Evolutionary conservation across 768 basidiomycete species (phyloP), one percentile per base, ranked within the genome.

Genomic region (Macrolepiota dolichaula): DNA sequence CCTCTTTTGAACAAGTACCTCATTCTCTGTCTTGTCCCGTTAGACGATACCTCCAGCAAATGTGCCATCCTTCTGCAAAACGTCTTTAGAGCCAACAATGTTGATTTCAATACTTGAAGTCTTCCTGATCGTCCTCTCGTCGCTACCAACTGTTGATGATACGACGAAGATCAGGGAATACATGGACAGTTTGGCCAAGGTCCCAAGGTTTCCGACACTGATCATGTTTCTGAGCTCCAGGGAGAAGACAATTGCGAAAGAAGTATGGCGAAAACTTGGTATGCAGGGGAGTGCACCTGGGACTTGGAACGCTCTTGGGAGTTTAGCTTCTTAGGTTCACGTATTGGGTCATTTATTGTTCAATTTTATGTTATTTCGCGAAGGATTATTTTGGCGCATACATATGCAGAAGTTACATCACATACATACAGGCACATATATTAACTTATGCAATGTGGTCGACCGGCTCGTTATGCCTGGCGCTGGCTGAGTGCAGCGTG

Each of bases 201-300:
- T 91, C 9, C 79, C 82, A 29, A 81, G 91, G 19, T 89, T 92
- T 64, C 74, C 73, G 49, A 89, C 86, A 0, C 77, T 92, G 0
- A 71, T 82, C 51, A 61, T 89, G 62, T 87, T 93, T 70, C 74
- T 92, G 70, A 86, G 80, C 57, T 69, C 66, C 47, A 62, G 70
- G 24, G 91, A 93, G 73, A 85, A 80, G 63, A 71, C 61, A 51
- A 52, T 82, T 19, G 81, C 78, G 32, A 74, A 75, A 57, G 72
- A 70, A n/a, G 73, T 87, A 15, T 85, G 79, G 79, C 69, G 71
- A 32, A 67, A 67, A 62, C 57, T 84, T 5, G 79, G 74, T 1
- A 68, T 72, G 4, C 66, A 63, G 15, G 35, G 19, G 42, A 60
- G 57, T 37, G 57, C 66, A 40, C 66, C 51, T 6, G 71, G 67